phyloP scores from a whole-genome alignment of 164 flowering plant species.

The Annona cherimola region DNA sequence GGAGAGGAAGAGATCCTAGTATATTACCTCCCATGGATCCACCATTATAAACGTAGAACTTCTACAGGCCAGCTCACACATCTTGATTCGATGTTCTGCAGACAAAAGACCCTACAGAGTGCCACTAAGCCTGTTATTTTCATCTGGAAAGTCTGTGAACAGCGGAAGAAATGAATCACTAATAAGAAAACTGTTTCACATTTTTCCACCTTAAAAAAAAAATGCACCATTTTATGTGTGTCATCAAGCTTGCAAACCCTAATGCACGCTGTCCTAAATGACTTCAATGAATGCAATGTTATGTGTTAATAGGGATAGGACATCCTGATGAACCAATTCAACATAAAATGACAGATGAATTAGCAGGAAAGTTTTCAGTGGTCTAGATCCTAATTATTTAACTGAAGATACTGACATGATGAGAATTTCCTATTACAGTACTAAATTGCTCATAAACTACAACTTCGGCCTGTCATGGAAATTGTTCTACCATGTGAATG shows the following conservation, averaged over 20 bases:
- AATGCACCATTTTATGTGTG: not conserved
- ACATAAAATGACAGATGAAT: not conserved
- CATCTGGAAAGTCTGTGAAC: not conserved
- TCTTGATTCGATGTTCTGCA: slow-evolving; percentile 58
- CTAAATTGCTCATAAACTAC: not conserved
- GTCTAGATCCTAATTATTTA: not conserved
- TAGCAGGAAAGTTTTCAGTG: not conserved
- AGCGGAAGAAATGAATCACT: not conserved
- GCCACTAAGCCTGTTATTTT: not conserved
- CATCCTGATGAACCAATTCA: not conserved
- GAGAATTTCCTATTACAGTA: not conserved
- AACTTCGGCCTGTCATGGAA: not conserved
- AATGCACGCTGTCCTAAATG: not conserved
- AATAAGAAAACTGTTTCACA: not conserved
- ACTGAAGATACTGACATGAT: not conserved
- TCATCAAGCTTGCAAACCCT: not conserved
- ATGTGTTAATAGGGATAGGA: not conserved
- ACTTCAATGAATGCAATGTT: not conserved
- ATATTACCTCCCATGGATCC: slow-evolving; percentile 89
- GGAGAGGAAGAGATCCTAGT: too few species aligned
- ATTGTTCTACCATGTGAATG: not conserved
- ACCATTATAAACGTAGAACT: slow-evolving; percentile 87
- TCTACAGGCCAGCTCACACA: slow-evolving; percentile 75
- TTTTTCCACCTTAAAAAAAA: not conserved
- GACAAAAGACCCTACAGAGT: slow-evolving; percentile 55